These are phyloP conservation scores for Cichorium intybus DNA, from an alignment of 140 eudicot species.

Conservation along the genomic window DNA sequence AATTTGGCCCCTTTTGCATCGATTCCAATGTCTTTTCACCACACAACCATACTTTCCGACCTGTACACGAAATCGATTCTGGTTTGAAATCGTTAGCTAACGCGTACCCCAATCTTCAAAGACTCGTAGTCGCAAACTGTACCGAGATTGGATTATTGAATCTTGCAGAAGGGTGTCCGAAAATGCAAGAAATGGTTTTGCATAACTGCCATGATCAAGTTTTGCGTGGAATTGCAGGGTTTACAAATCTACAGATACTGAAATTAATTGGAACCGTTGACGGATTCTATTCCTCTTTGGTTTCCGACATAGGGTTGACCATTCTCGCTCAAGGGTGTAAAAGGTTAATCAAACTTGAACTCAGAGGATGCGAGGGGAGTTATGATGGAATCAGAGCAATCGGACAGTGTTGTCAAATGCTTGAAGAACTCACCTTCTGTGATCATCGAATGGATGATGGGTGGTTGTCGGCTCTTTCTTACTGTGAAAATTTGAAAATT, in stretches of 20 bases:
- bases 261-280: slow-evolving; percentile 62
- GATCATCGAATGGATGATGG: slow-evolving; percentile 75
- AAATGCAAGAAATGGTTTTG: slow-evolving; percentile 72
- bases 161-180: slow-evolving; percentile 68
- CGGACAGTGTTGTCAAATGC: slow-evolving; percentile 94
- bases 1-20: slow-evolving; percentile 44
- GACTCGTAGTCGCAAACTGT: slow-evolving; percentile 51
- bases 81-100: slow-evolving; percentile 53
- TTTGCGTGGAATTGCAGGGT: slow-evolving; percentile 64
- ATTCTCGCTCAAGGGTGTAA: slow-evolving; percentile 92
- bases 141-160: slow-evolving; percentile 71
- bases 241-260: slow-evolving; percentile 70
- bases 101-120: slow-evolving; percentile 69
- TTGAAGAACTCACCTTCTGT: slow-evolving; percentile 65
- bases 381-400: slow-evolving; percentile 89
- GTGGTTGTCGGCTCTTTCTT: slow-evolving; percentile 78
- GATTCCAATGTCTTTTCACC: slow-evolving; percentile 42
- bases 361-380: slow-evolving; percentile 86
- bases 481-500: slow-evolving; percentile 73
- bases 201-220: slow-evolving; percentile 69
- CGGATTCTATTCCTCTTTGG: slow-evolving; percentile 60
- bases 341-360: slow-evolving; percentile 79
- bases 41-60: slow-evolving; percentile 28
- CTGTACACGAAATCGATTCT: slow-evolving; percentile 47
- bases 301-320: slow-evolving; percentile 90